These are phyloP conservation scores for Ceratopteris richardii DNA, from an alignment of 75 land plant genomes.

Conservation along the genomic window DNA sequence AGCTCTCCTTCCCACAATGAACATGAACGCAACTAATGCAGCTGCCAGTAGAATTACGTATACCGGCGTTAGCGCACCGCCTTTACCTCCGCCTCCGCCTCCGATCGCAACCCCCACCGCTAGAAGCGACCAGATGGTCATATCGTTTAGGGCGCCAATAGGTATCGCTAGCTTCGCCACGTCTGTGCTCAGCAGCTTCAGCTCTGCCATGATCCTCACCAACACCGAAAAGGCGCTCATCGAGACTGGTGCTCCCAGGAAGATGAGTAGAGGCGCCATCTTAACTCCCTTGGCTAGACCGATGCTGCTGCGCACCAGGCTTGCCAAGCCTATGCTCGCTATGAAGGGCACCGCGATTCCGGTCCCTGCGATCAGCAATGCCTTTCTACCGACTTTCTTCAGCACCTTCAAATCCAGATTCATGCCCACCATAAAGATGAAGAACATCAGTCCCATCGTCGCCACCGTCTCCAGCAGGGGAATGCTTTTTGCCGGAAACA, in stretches of 20 bases:
- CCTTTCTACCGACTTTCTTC: slow-evolving; percentile 46
- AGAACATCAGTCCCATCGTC: slow-evolving; percentile 71
- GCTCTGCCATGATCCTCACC: slow-evolving; percentile 74
- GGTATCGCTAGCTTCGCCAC: slow-evolving; percentile 47
- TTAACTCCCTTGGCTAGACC: slow-evolving; percentile 14
- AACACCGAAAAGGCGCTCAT: slow-evolving; percentile 79
- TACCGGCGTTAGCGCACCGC: slow-evolving; percentile 5
- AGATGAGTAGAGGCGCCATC: slow-evolving; percentile 8
- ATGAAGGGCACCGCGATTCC: slow-evolving; percentile 60
- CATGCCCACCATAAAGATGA: slow-evolving; percentile 73
- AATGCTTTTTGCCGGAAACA: slow-evolving; percentile 59
- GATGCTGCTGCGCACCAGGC: slow-evolving; percentile 9
- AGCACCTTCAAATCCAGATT: slow-evolving; percentile 57
- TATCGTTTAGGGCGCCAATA: slow-evolving; percentile 42
- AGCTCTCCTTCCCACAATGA: slow-evolving; percentile 12
- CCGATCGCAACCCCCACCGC: slow-evolving; percentile 48
- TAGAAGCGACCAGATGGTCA: slow-evolving; percentile 50
- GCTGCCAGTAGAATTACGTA: slow-evolving; percentile 17
- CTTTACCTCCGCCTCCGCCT: slow-evolving; percentile 21
- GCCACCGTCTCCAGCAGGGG: slow-evolving; percentile 76
- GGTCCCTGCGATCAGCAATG: slow-evolving; percentile 35
- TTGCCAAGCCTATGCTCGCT: slow-evolving; percentile 11
- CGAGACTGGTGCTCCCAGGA: slow-evolving; percentile 59
- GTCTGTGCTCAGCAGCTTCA: slow-evolving; percentile 63
- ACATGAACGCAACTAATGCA: slow-evolving; percentile 10